A percentile compares a stretch with the other conserved stretches of the same genome.
Evolutionary conservation across 108 stramenopile species (phyloP).

Genomic region (Epithemia pelagica): DNA sequence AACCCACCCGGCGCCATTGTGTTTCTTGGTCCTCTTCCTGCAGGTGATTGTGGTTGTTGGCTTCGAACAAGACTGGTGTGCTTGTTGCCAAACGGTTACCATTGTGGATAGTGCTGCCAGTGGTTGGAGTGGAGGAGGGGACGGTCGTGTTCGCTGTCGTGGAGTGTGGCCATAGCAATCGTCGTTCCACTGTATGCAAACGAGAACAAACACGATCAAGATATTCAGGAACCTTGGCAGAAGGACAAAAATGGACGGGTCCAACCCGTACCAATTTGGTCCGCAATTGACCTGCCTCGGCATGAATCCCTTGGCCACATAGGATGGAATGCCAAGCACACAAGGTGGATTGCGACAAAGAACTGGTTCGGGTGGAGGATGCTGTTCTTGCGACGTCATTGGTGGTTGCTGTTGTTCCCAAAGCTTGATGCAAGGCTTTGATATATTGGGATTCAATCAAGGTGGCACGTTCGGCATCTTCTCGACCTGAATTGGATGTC

Average conservation of each 20-base stretch:
- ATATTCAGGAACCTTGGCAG: conserved; percentile 12
- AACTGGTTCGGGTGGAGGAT: background rate
- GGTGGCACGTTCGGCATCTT: conserved; percentile 15
- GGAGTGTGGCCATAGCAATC: background rate
- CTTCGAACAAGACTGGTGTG: background rate
- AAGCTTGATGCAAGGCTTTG: conserved; percentile 16
- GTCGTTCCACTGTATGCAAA: conserved; percentile 9
- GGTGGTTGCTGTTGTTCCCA: background rate
- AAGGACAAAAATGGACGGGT: conserved; percentile 18
- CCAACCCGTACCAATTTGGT: conserved; percentile 30
- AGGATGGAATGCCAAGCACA: conserved; percentile 13
- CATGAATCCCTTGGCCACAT: conserved; percentile 18
- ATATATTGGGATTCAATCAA: conserved; percentile 15
- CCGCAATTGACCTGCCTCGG: conserved; percentile 27
- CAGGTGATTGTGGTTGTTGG: background rate
- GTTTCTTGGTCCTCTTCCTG: background rate
- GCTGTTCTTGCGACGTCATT: background rate
- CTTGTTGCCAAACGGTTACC: background rate
- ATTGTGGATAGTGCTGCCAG: no score
- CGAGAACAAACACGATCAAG: conserved; percentile 18
- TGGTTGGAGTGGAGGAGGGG: background rate
- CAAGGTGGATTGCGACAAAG: background rate
- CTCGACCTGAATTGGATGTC: conserved; percentile 26
- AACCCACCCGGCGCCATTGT: background rate
- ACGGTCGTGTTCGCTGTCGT: background rate